Percentiles rank a stretch among this genome's conserved stretches.
These are phyloP conservation scores for Boletus smithii DNA, from an alignment of 1,284 basidiomycete genomes.

Conservation along the genomic window DNA sequence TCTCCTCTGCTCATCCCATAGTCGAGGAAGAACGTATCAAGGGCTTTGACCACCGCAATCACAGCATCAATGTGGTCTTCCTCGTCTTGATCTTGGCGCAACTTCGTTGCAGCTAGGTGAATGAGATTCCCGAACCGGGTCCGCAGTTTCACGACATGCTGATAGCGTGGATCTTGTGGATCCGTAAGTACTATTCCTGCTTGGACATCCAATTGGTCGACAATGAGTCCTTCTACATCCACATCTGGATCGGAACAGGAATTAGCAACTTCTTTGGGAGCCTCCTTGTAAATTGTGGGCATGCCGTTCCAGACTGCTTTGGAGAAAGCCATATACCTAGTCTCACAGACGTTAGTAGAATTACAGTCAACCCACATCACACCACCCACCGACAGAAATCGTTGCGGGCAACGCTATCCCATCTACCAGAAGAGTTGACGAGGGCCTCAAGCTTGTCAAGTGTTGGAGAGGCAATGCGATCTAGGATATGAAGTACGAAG, in stretches of 20 bases:
- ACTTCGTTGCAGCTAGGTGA: conserved; percentile 65
- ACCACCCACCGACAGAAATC: conserved; percentile 83
- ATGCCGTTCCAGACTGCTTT: conserved; percentile 73
- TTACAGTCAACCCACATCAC: background rate
- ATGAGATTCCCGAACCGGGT: conserved; percentile 68
- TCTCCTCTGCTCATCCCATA: conserved; percentile 64
- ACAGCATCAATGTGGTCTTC: conserved; percentile 95
- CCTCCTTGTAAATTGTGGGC: conserved; percentile 62
- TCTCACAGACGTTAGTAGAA: conserved; percentile 4
- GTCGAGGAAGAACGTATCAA: conserved; percentile 73
- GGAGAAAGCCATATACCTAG: conserved; percentile 60
- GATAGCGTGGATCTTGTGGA: conserved; percentile 73
- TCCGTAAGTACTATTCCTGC: conserved; percentile 80
- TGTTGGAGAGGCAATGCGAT: conserved; percentile 64
- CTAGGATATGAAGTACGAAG: conserved; percentile 59
- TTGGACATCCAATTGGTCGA: conserved; percentile 59
- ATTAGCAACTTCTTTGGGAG: conserved; percentile 52
- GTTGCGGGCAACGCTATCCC: conserved; percentile 79
- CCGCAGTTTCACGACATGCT: conserved; percentile 60
- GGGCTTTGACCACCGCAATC: conserved; percentile 62
- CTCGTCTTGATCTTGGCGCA: conserved; percentile 52
- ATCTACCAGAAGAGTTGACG: conserved; percentile 51
- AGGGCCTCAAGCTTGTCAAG: conserved; percentile 69
- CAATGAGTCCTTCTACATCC: conserved; percentile 64
- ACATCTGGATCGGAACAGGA: conserved; percentile 57